phyloP scores from a whole-genome alignment of 2,329 filamentous ascomycete genomes.

The Penicillium frequentans region DNA sequence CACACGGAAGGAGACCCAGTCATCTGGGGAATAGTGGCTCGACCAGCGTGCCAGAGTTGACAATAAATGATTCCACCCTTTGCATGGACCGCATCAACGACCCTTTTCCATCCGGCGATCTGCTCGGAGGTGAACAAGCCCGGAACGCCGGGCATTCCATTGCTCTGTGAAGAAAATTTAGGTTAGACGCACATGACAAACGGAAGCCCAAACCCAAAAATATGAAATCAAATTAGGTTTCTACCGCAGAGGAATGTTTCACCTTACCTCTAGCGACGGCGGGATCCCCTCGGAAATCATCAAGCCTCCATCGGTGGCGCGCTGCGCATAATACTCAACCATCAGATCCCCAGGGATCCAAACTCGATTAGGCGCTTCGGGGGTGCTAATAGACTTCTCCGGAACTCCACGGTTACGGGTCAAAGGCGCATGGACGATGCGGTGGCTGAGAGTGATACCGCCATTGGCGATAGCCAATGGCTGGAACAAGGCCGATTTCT shows the following conservation, averaged over 20 bases:
- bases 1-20: constrained; percentile 40
- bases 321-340: constrained; percentile 43
- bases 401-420: constrained; percentile 56
- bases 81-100: constrained; percentile 52
- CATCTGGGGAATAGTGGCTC: constrained; percentile 45
- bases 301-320: constrained; percentile 37
- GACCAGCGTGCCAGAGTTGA: constrained; percentile 48
- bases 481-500: constrained; percentile 43
- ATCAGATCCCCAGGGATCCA: constrained; percentile 50
- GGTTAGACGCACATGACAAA: not conserved
- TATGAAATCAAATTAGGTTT: not conserved
- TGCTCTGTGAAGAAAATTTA: constrained; percentile 26
- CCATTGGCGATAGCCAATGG: constrained; percentile 49
- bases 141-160: constrained; percentile 40
- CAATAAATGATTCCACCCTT: constrained; percentile 51
- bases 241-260: constrained; percentile 18
- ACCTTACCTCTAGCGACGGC: constrained; percentile 40
- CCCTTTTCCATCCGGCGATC: constrained; percentile 51
- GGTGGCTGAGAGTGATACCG: constrained; percentile 51
- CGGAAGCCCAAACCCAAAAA: not conserved
- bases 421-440: constrained; percentile 54
- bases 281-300: constrained; percentile 41
- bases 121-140: constrained; percentile 41
- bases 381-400: constrained; percentile 41
- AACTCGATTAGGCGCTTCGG: constrained; percentile 50